Evolutionary conservation across 176 grass and related monocot genomes (phyloP).

Genomic region (Eleusine indica): DNA sequence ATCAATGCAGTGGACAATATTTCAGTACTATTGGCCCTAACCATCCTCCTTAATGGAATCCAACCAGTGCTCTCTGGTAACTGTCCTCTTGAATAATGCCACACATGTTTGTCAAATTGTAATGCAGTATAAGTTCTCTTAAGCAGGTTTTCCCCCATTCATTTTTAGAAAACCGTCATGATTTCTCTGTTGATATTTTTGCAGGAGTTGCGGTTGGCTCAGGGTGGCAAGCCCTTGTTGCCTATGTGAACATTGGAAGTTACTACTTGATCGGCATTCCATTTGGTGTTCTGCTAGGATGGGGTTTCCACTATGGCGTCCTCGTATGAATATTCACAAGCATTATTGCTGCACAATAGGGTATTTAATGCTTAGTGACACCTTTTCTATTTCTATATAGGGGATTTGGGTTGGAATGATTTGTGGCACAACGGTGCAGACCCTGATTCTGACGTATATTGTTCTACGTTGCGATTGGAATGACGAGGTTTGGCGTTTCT

Average conservation of each 20-base stretch:
- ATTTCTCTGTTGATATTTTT: background rate
- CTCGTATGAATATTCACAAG: constrained; percentile 15
- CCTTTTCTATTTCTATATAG: background rate
- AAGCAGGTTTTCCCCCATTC: too few species aligned
- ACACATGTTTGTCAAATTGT: too few species aligned
- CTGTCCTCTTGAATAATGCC: background rate
- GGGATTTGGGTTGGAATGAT: constrained; percentile 62
- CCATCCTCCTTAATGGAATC: constrained; percentile 47
- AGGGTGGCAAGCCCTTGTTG: constrained; percentile 51
- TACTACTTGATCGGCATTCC: constrained; percentile 67
- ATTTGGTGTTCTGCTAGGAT: constrained; percentile 49
- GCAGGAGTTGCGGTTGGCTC: constrained; percentile 49
- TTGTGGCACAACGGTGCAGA: constrained; percentile 43
- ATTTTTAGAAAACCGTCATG: too few species aligned
- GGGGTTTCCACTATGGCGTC: constrained; percentile 44
- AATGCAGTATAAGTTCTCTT: too few species aligned
- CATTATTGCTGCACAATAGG: background rate
- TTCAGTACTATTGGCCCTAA: constrained; percentile 39
- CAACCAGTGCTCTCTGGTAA: constrained; percentile 51
- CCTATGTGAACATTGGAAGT: constrained; percentile 57
- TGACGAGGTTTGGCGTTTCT: constrained; percentile 28
- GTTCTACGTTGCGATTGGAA: constrained; percentile 43
- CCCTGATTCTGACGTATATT: constrained; percentile 36
- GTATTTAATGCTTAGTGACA: background rate
- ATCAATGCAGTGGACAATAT: constrained; percentile 32